These are phyloP conservation scores for Eucalyptus tenuipes DNA, from an alignment of 345 rosid species.

Conservation along the genomic window DNA sequence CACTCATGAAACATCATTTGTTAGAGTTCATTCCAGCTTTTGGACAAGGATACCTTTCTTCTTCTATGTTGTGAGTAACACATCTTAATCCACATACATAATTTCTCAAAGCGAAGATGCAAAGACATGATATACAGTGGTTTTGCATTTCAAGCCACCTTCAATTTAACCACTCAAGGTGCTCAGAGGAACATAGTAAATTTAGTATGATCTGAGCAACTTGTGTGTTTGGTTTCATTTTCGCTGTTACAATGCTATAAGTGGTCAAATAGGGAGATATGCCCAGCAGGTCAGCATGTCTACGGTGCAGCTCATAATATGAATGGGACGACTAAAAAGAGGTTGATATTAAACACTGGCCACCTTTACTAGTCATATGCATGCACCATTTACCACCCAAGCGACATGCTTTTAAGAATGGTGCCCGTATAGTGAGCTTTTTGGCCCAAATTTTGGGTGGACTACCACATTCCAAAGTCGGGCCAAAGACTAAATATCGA, in stretches of 20 bases:
- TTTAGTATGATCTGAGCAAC: neutral
- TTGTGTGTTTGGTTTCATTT: neutral
- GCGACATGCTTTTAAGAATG: neutral
- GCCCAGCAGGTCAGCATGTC: neutral
- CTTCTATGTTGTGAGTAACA: slow-evolving; percentile 60
- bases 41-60: slow-evolving; percentile 84
- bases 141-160: neutral
- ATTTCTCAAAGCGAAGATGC: neutral
- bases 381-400: neutral
- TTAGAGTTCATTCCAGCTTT: slow-evolving; percentile 74
- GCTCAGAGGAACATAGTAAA: neutral
- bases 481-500: neutral
- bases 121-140: neutral
- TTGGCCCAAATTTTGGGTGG: neutral
- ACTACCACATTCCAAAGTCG: neutral
- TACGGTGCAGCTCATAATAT: neutral
- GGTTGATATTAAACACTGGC: neutral
- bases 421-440: neutral
- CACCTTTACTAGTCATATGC: neutral
- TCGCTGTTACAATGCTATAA: neutral
- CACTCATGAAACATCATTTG: slow-evolving; percentile 88
- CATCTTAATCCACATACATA: neutral
- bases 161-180: neutral
- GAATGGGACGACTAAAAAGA: neutral
- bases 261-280: neutral